Evolutionary conservation across 2,329 filamentous ascomycete species (phyloP), one percentile per base, ranked within the genome.

Genomic region (Cladorrhinum sp.): DNA sequence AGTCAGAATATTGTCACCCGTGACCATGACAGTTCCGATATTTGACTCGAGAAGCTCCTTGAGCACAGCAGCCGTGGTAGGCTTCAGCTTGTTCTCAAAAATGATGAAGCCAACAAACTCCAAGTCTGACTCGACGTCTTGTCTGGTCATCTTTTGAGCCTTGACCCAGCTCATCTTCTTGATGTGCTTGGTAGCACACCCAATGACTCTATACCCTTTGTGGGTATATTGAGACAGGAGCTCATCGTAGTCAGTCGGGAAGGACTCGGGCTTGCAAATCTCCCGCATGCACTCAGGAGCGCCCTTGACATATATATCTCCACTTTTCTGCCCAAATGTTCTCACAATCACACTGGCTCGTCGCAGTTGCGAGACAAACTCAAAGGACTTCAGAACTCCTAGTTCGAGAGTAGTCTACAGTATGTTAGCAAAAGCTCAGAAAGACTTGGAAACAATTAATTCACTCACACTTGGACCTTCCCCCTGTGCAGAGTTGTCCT

Each of bases 41-140:
- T 90, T 90, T 7, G 96, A 93, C 56, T 88, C 81, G 29, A 85
- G 82, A 2, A 99, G 82, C 75, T 98, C 93, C 59, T 89, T 83
- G 24, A 99, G 85, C 32, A 97, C 90, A 1, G 82, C 83, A 1
- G 90, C 83, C 0, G 93, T 97, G 20, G 85, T 92, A 1, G 91
- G 88, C 74, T 99, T 99, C 63, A 99, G 79, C 76, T 99, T 99
- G 77, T 99, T 99, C 76, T 99, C 95, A 68, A 99, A 99, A 57
- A 99, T 89, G 71, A 99, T 98, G 76, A 99, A 99, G 4, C 95
- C 95, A 36, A 93, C 83, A 70, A 99, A 98, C 50, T 93, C 86
- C 10, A 99, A 83, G 29, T 87, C 81, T 2, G 85, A 89, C 74
- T 99, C 95, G 8, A 90, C 93, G 57, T 97, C 90, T 41, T 87